Evolutionary conservation across 139 green algal species (phyloP).

Genomic region (Parachlorella kessleri): DNA sequence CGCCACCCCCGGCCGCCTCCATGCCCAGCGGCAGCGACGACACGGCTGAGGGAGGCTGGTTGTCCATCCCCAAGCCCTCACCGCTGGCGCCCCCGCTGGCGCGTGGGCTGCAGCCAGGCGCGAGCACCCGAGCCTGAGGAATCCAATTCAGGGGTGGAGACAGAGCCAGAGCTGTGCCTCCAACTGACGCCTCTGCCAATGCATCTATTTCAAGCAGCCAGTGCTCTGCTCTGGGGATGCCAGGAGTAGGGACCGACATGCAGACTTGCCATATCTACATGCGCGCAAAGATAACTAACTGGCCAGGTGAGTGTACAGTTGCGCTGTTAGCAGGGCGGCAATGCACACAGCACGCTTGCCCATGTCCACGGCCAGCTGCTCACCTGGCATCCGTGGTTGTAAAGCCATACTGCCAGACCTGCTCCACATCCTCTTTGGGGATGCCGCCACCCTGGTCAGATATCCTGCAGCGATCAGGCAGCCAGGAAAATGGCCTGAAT

Average conservation of each 20-base stretch:
- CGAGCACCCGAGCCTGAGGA: no score
- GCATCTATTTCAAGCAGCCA: no score
- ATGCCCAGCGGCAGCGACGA: not conserved
- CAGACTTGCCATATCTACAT: not conserved
- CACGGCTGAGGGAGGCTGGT: not conserved
- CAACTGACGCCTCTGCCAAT: no score
- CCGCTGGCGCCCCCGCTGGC: not conserved
- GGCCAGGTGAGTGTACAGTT: not conserved
- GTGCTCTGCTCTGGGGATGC: no score
- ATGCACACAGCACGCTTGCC: not conserved
- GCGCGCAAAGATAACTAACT: not conserved
- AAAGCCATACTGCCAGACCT: slow-evolving; percentile 79
- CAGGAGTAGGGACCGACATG: not conserved
- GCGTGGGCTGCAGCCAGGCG: not conserved
- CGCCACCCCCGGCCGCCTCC: not conserved
- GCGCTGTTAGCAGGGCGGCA: not conserved
- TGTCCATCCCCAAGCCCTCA: slow-evolving; percentile 35
- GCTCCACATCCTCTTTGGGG: slow-evolving; percentile 32
- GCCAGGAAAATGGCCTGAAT: no score
- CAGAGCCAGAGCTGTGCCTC: no score
- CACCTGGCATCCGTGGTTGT: slow-evolving; percentile 44
- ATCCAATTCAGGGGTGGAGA: no score
- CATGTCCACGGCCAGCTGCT: not conserved
- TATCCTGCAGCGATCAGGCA: no score
- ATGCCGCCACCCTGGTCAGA: slow-evolving; percentile 87